Percentiles rank a stretch among this genome's conserved stretches.
phyloP scores from a whole-genome alignment of 2,329 filamentous ascomycete genomes.

The Ceratocystis destructans region DNA sequence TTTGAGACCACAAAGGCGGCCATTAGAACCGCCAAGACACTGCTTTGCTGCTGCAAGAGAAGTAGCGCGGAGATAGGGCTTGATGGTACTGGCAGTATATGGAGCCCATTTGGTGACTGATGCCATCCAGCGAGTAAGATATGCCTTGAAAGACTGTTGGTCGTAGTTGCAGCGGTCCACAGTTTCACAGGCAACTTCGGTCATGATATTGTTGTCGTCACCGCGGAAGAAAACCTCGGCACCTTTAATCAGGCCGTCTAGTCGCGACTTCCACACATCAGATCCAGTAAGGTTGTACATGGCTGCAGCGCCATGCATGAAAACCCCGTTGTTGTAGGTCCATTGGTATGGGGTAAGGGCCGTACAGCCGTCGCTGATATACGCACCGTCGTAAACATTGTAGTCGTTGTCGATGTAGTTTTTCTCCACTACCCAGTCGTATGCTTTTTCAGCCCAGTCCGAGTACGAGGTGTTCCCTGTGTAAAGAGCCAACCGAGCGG shows the following conservation, averaged over 20 bases:
- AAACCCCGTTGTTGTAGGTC: constrained; percentile 54
- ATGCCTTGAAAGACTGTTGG: constrained; percentile 51
- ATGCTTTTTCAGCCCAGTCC: constrained; percentile 61
- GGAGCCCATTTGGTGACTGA: constrained; percentile 50
- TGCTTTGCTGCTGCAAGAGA: constrained; percentile 43
- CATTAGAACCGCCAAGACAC: constrained; percentile 43
- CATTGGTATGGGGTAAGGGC: constrained; percentile 49
- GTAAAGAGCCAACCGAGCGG: constrained; percentile 57
- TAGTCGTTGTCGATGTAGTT: constrained; percentile 47
- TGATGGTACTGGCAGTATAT: constrained; percentile 39
- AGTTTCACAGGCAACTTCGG: constrained; percentile 51
- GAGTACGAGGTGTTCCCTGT: constrained; percentile 65
- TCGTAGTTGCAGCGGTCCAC: constrained; percentile 47
- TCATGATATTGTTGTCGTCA: constrained; percentile 42
- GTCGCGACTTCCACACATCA: constrained; percentile 42
- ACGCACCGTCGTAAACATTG: constrained; percentile 49
- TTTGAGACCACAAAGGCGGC: constrained; percentile 45
- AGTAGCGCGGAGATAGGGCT: constrained; percentile 40
- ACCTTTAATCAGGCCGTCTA: constrained; percentile 43
- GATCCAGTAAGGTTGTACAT: constrained; percentile 50
- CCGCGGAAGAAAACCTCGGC: constrained; percentile 42
- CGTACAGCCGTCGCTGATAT: constrained; percentile 44
- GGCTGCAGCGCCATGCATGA: constrained; percentile 51
- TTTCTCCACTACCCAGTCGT: constrained; percentile 50
- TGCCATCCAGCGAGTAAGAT: constrained; percentile 48